Evolutionary conservation across 495 filamentous ascomycete species (phyloP).

Genomic region (Aspergillus ellipticus): DNA sequence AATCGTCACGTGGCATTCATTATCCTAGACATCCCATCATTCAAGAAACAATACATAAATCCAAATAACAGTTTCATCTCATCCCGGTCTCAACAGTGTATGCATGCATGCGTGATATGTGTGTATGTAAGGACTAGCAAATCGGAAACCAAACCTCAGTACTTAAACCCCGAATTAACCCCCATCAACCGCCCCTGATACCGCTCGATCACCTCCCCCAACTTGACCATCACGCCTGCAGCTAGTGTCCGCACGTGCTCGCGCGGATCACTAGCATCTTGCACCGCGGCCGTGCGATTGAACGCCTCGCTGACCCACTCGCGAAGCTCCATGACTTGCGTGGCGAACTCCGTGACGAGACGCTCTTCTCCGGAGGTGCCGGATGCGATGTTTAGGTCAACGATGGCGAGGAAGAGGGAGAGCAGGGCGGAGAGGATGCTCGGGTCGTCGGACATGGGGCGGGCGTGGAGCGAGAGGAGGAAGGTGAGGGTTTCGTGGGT

Average conservation of each 20-base stretch:
- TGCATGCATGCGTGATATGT: too few species aligned
- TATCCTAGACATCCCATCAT: not conserved
- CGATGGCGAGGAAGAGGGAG: constrained; percentile 71
- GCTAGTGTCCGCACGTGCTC: constrained; percentile 54
- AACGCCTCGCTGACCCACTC: constrained; percentile 60
- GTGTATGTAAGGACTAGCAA: too few species aligned
- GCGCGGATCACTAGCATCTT: constrained; percentile 39
- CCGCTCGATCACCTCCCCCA: constrained; percentile 75
- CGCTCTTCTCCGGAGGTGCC: constrained; percentile 57
- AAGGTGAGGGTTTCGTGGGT: constrained; percentile 45
- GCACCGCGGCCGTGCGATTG: constrained; percentile 52
- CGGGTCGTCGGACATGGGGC: constrained; percentile 50
- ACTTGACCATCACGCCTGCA: constrained; percentile 75
- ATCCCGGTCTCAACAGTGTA: too few species aligned
- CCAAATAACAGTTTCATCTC: too few species aligned
- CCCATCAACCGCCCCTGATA: constrained; percentile 63
- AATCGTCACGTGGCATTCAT: too few species aligned
- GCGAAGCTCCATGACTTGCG: constrained; percentile 36
- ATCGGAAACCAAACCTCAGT: constrained; percentile 16
- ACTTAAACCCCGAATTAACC: constrained; percentile 46
- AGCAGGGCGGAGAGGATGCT: constrained; percentile 68
- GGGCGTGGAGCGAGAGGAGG: constrained; percentile 42
- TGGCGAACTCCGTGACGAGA: constrained; percentile 56
- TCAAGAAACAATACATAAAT: not conserved
- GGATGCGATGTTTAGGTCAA: constrained; percentile 70